A percentile compares a stretch with the other conserved stretches of the same genome.
phyloP scores from a whole-genome alignment of 176 grass and related monocot species.

The Themeda triandra region DNA sequence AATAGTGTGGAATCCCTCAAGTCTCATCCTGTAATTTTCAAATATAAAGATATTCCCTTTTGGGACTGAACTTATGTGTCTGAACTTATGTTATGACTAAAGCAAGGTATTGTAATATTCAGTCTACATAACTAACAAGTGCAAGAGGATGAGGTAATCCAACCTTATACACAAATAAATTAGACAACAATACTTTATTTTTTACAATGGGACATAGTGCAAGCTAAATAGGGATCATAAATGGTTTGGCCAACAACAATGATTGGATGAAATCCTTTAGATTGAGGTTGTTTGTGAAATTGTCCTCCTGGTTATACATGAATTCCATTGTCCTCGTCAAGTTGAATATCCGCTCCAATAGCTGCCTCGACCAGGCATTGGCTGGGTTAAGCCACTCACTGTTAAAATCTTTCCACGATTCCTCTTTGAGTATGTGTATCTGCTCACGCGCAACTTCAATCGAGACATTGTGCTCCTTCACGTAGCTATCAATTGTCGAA shows the following conservation, averaged over 20 bases:
- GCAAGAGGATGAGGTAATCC: too few relatives aligned
- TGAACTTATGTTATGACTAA: too few relatives aligned
- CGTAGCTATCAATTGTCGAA: background rate
- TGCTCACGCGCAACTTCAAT: background rate
- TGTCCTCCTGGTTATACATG: background rate
- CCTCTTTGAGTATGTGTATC: background rate
- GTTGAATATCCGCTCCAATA: background rate
- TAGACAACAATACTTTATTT: too few relatives aligned
- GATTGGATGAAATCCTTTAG: background rate
- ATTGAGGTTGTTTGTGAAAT: background rate
- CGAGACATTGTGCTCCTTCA: background rate
- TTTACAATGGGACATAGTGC: background rate
- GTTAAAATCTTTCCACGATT: background rate
- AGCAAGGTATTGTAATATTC: too few relatives aligned
- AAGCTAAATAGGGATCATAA: background rate
- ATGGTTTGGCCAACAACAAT: background rate
- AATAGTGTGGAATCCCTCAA: too few relatives aligned
- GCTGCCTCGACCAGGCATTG: accelerated
- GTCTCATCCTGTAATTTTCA: too few relatives aligned
- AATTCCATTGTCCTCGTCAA: background rate
- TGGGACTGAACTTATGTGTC: too few relatives aligned
- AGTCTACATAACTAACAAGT: too few relatives aligned
- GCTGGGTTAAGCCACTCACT: background rate
- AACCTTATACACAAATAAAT: too few relatives aligned
- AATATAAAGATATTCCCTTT: too few relatives aligned